phyloP scores from a whole-genome alignment of 768 basidiomycete genomes.

The Pleurotus djamor region DNA sequence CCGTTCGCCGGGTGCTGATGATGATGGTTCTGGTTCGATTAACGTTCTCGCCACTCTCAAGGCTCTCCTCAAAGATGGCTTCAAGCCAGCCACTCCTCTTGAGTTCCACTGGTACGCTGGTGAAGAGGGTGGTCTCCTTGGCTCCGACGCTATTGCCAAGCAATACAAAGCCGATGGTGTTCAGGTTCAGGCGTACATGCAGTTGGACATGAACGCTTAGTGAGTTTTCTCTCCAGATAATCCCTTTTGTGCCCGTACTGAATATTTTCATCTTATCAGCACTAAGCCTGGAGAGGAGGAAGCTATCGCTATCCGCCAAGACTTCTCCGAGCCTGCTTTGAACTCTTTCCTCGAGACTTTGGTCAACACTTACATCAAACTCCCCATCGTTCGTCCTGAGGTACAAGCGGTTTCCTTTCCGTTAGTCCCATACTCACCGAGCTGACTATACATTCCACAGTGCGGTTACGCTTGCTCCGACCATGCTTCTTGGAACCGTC shows the following conservation, averaged over 20 bases:
- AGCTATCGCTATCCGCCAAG: slow-evolving; percentile 35
- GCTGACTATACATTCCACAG: slow-evolving; percentile 3
- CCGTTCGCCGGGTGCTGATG: slow-evolving; percentile 48
- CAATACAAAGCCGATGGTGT: slow-evolving; percentile 42
- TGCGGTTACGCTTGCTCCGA: slow-evolving; percentile 42
- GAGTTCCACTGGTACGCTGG: slow-evolving; percentile 50
- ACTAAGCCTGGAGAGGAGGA: slow-evolving; percentile 43
- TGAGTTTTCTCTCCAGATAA: slow-evolving; percentile 13
- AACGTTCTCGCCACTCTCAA: slow-evolving; percentile 41
- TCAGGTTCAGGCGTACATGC: slow-evolving; percentile 47
- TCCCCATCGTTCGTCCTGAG: slow-evolving; percentile 32
- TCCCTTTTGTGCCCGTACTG: neutral
- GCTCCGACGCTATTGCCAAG: slow-evolving; percentile 52
- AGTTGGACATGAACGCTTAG: slow-evolving; percentile 40
- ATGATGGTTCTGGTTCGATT: slow-evolving; percentile 45
- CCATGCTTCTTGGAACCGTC: slow-evolving; percentile 43
- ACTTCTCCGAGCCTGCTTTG: slow-evolving; percentile 36
- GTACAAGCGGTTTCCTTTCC: slow-evolving; percentile 20
- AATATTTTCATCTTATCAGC: slow-evolving; percentile 23
- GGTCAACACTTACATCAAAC: slow-evolving; percentile 31
- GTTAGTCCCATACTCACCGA: no score
- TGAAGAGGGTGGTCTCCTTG: slow-evolving; percentile 44
- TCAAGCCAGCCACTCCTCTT: slow-evolving; percentile 35
- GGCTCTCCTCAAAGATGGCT: slow-evolving; percentile 33
- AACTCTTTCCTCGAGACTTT: slow-evolving; percentile 42